Base-by-base conservation (phyloP, 2,329 filamentous ascomycete species). In the Trichoderma sp. region DNA sequence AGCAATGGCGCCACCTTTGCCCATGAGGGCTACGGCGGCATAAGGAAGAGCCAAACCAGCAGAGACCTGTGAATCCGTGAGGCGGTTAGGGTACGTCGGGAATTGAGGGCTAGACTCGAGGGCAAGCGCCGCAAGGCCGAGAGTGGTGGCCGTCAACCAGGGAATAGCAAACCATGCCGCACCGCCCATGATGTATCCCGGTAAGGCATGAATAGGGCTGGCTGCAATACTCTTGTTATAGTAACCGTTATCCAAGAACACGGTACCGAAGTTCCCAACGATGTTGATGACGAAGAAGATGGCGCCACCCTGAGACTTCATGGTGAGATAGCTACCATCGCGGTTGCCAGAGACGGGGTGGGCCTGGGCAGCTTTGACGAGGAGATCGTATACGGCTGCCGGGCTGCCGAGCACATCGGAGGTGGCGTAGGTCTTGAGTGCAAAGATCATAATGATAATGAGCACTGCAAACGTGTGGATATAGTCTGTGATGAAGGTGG, bases 211-310 rank as follows among this genome's bases (percentile, higher is more conserved):
- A 0, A 96, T 93, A 1, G 95, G 95, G 27, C 91, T 93, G 0
- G 95, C 95, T 7, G 95, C 94, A 80, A 98, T 97, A 18, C 95
- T 95, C 84, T 97, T 97, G 88, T 97, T 97, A 85, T 95, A 97
- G 86, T 97, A 97, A 18, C 93, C 92, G 78, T 95, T 95, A 81
- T 97, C 95, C 62, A 95, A 88, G 86, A 97, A 97, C 4, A 97
- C 94, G 1, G 93, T 95, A 75, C 89, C 93, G 76, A 96, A 97
- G 84, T 95, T 95, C 56, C 94, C 94, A 45, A 95, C 93, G 8
- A 86, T 92, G 84, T 97, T 97, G 85, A 97, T 97, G 50, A 97
- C 91, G 83, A 97, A 97, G 87, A 97, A 97, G 76, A 97, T 94
- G 56, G 91, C 94, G 6, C 95, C 95, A 79, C 96, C 92, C 4